phyloP scores from a whole-genome alignment of 495 filamentous ascomycete species.

The Penicillium lagena region DNA sequence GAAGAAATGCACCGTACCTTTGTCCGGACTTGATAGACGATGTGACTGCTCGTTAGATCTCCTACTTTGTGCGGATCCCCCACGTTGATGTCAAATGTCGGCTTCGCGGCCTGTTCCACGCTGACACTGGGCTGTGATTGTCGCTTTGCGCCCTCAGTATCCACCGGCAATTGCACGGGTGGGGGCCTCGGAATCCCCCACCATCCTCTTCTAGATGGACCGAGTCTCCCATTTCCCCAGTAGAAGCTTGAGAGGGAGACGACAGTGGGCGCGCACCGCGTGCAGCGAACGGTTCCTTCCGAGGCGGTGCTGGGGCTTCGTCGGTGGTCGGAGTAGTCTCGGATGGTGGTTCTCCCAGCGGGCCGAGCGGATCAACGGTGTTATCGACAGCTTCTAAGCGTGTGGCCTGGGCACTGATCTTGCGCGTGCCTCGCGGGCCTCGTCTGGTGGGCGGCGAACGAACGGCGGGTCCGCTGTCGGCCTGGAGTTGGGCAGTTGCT shows the following conservation, averaged over 20 bases:
- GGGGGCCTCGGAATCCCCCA: conserved; percentile 59
- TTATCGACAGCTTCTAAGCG: conserved; percentile 85
- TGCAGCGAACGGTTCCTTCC: conserved; percentile 68
- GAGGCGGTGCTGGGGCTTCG: conserved; percentile 78
- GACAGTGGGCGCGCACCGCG: conserved; percentile 51
- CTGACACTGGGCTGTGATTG: conserved; percentile 76
- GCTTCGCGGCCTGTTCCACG: conserved; percentile 84
- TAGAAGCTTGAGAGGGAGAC: conserved; percentile 41
- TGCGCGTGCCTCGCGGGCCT: conserved; percentile 56
- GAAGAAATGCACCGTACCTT: conserved; percentile 51
- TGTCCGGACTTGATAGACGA: conserved; percentile 91
- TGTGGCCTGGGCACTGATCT: conserved; percentile 74
- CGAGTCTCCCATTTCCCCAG: conserved; percentile 52
- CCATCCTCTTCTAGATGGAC: conserved; percentile 59
- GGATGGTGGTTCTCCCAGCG: conserved; percentile 57
- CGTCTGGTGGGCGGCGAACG: conserved; percentile 40
- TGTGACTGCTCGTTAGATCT: conserved; percentile 93
- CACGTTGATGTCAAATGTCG: conserved; percentile 84
- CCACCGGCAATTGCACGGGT: conserved; percentile 62
- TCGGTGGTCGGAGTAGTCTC: conserved; percentile 42
- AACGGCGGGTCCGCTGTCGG: conserved; percentile 28
- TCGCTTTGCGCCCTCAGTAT: conserved; percentile 38
- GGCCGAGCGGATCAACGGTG: conserved; percentile 86
- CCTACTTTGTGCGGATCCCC: conserved; percentile 98
- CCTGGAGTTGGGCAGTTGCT: conserved; percentile 28